phyloP scores from a whole-genome alignment of 306 rosid genomes.

The Cucumis cinereus region DNA sequence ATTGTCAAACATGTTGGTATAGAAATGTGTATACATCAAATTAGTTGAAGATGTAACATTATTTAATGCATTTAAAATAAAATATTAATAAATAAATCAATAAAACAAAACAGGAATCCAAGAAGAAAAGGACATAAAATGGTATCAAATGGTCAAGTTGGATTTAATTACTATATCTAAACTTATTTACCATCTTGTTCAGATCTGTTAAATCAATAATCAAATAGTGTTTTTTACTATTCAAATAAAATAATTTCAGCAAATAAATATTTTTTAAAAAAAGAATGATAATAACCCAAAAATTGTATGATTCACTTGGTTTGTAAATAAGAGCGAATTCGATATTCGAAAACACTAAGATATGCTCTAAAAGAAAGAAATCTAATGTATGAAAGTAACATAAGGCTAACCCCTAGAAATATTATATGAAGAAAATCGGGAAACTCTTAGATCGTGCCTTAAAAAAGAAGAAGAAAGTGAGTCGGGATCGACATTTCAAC shows the following conservation, averaged over 20 bases:
- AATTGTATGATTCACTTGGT: too few species aligned
- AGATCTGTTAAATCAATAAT: not conserved
- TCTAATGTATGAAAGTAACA: too few species aligned
- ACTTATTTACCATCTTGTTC: not conserved
- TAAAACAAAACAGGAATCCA: slow-evolving; percentile 26
- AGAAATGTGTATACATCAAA: not conserved
- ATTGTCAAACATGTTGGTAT: not conserved
- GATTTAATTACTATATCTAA: slow-evolving; percentile 34
- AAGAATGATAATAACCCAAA: not conserved
- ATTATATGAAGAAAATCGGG: too few species aligned
- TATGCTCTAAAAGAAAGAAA: not conserved
- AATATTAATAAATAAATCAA: not conserved
- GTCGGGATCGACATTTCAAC: too few species aligned
- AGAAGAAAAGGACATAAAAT: slow-evolving; percentile 41
- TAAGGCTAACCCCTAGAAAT: not conserved
- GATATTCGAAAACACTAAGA: too few species aligned
- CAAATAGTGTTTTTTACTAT: not conserved
- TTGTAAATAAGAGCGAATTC: too few species aligned
- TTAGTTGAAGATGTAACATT: not conserved
- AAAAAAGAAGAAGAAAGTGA: too few species aligned
- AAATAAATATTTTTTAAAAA: not conserved
- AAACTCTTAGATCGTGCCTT: too few species aligned
- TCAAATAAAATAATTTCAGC: not conserved
- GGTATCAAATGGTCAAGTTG: slow-evolving; percentile 37
- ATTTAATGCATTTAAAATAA: not conserved